phyloP scores from a whole-genome alignment of 441 rosid genomes.

The Erysimum cheiri region DNA sequence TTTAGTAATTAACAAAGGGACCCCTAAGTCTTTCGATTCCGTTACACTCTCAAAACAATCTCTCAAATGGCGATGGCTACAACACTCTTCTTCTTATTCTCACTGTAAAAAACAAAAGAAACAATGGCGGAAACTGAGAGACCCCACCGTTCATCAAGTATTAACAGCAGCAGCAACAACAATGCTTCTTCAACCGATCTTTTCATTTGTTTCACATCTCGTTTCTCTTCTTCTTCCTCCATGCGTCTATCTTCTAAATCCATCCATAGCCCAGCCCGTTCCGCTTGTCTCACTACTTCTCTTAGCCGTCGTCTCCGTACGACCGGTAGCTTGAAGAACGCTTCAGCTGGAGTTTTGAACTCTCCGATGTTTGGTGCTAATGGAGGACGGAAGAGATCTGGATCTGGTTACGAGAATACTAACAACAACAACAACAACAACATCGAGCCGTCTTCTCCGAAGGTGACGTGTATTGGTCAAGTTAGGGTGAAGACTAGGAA shows the following conservation, averaged over 20 bases:
- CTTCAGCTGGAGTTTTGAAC: slow-evolving; percentile 62
- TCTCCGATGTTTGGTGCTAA: slow-evolving; percentile 80
- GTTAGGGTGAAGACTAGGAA: slow-evolving; percentile 94
- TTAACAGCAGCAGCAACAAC: slow-evolving; percentile 48
- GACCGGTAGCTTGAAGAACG: slow-evolving; percentile 69
- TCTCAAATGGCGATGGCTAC: slow-evolving; percentile 31
- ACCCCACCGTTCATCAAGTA: slow-evolving; percentile 72
- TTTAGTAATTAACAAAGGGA: slow-evolving; percentile 4
- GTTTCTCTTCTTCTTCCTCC: slow-evolving; percentile 79
- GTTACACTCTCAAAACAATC: slow-evolving; percentile 33
- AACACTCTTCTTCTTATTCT: slow-evolving; percentile 13
- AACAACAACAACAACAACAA: slow-evolving; percentile 47
- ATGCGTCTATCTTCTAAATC: slow-evolving; percentile 71
- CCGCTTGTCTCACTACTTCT: slow-evolving; percentile 79
- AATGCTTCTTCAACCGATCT: slow-evolving; percentile 59
- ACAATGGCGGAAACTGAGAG: slow-evolving; percentile 69
- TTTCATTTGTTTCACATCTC: slow-evolving; percentile 83
- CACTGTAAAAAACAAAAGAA: slow-evolving; percentile 12
- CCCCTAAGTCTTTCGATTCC: slow-evolving; percentile 32
- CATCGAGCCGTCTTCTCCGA: slow-evolving; percentile 91
- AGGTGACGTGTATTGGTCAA: slow-evolving; percentile 94
- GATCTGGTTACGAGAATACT: slow-evolving; percentile 46
- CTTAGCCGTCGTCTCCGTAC: slow-evolving; percentile 71
- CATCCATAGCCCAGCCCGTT: slow-evolving; percentile 74
- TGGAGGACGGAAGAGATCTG: slow-evolving; percentile 63